Conservation (phyloP, 2,329 filamentous ascomycete genomes). For the Helicocarpus griseus region DNA sequence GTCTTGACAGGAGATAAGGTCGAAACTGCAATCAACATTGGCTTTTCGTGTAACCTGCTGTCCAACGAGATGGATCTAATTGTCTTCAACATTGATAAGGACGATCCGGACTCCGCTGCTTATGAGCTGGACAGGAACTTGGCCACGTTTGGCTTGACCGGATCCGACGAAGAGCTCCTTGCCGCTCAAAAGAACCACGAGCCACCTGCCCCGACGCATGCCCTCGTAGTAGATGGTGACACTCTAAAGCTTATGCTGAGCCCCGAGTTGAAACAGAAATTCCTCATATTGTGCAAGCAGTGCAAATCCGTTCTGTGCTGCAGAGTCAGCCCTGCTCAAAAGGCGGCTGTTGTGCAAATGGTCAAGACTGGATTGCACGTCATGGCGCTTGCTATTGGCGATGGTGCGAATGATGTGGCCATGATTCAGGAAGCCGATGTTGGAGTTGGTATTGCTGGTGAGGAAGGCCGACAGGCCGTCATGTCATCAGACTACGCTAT, state of each 20-base stretch:
- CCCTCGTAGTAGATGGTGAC: slow-evolving; percentile 89
- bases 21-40: slow-evolving; percentile 98
- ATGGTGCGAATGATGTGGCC: slow-evolving; percentile 90
- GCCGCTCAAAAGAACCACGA: slow-evolving; percentile 74
- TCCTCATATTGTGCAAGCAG: slow-evolving; percentile 89
- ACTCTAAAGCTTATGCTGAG: slow-evolving; percentile 80
- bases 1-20: slow-evolving; percentile 97
- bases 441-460: slow-evolving; percentile 89
- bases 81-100: slow-evolving; percentile 74
- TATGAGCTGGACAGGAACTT: slow-evolving; percentile 67
- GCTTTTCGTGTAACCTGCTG: slow-evolving; percentile 94
- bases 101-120: slow-evolving; percentile 55
- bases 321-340: slow-evolving; percentile 91
- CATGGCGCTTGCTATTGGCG: slow-evolving; percentile 88
- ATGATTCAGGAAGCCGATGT: slow-evolving; percentile 98
- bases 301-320: slow-evolving; percentile 96
- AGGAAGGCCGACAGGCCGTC: slow-evolving; percentile 82
- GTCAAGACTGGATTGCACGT: slow-evolving; percentile 92
- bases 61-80: slow-evolving; percentile 98
- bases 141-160: slow-evolving; percentile 63
- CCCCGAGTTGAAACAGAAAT: slow-evolving; percentile 77
- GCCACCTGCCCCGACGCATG: slow-evolving; percentile 77
- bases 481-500: slow-evolving; percentile 97
- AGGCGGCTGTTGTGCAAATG: slow-evolving; percentile 92
- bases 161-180: slow-evolving; percentile 74